Percentiles rank a stretch among this genome's conserved stretches.
Conservation (phyloP, 495 filamentous ascomycete species). For the Pseudevernia furfuracea region DNA sequence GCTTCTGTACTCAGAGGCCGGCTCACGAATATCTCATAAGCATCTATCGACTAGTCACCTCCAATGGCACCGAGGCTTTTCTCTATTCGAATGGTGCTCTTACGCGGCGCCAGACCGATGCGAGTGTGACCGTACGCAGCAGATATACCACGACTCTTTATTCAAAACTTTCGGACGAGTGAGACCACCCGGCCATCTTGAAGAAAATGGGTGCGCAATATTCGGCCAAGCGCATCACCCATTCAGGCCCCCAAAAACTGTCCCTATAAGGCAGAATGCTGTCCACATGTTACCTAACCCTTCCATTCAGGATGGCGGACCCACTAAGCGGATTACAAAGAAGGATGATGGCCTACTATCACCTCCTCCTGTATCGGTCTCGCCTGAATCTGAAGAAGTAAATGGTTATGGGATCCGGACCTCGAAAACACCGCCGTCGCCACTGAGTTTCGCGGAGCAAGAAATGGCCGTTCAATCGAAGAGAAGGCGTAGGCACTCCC, state of each 20-base stretch:
- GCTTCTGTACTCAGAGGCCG: constrained; percentile 24
- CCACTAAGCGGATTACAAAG: not conserved
- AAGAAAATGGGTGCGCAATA: constrained; percentile 4
- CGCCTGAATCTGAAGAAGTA: not conserved
- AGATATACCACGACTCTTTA: constrained; percentile 6
- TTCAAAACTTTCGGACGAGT: not conserved
- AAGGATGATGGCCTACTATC: not conserved
- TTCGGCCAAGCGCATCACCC: constrained; percentile 13
- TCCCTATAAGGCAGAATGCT: not conserved
- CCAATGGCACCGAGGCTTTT: constrained; percentile 27
- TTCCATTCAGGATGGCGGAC: not conserved
- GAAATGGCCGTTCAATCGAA: not conserved
- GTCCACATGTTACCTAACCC: not conserved
- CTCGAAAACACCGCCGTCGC: not conserved
- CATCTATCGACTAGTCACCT: too few relatives aligned
- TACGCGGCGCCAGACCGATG: not conserved
- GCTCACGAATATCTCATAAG: constrained; percentile 20
- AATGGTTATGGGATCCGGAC: not conserved
- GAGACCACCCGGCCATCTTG: constrained; percentile 1
- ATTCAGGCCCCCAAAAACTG: not conserved
- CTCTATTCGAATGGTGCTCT: constrained; percentile 23
- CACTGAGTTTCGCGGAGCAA: not conserved
- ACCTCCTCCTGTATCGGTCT: not conserved
- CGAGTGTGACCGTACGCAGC: constrained; percentile 11
- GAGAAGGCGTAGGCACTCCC: not conserved